phyloP scores from a whole-genome alignment of 371 early-diverging fungal genomes.

The Lichtheimia hyalospora region DNA sequence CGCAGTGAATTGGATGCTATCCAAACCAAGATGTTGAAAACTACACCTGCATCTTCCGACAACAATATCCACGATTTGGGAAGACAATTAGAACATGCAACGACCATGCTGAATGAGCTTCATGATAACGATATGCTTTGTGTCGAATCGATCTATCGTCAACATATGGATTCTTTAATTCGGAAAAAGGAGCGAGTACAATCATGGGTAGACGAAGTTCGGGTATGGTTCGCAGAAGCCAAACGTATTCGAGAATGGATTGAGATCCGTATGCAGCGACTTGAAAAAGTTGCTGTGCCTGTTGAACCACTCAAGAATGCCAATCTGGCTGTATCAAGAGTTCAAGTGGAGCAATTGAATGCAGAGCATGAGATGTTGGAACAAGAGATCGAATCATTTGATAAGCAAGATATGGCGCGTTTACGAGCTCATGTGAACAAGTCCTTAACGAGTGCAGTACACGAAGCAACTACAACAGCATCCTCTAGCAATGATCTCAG shows the following conservation, averaged over 20 bases:
- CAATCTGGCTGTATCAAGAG: conserved; percentile 18
- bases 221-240: conserved; percentile 48
- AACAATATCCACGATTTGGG: conserved; percentile 44
- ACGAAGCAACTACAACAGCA: not conserved
- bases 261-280: conserved; percentile 33
- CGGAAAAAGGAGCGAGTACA: conserved; percentile 33
- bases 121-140: not conserved
- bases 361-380: conserved; percentile 37
- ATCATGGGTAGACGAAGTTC: conserved; percentile 52
- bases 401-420: conserved; percentile 53
- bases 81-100: conserved; percentile 27
- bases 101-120: conserved; percentile 13
- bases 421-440: conserved; percentile 51
- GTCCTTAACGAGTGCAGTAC: conserved; percentile 34
- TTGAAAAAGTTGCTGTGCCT: conserved; percentile 28
- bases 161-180: conserved; percentile 28
- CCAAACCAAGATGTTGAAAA: conserved; percentile 42
- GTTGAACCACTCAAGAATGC: conserved; percentile 18
- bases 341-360: conserved; percentile 35
- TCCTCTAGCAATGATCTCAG: conserved; percentile 45
- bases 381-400: conserved; percentile 48
- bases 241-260: conserved; percentile 52
- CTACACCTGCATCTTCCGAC: conserved; percentile 27
- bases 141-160: conserved; percentile 10
- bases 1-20: conserved; percentile 48